These are phyloP conservation scores for Lachnellula hyalina DNA, from an alignment of 2,329 filamentous ascomycete species.

Conservation along the genomic window DNA sequence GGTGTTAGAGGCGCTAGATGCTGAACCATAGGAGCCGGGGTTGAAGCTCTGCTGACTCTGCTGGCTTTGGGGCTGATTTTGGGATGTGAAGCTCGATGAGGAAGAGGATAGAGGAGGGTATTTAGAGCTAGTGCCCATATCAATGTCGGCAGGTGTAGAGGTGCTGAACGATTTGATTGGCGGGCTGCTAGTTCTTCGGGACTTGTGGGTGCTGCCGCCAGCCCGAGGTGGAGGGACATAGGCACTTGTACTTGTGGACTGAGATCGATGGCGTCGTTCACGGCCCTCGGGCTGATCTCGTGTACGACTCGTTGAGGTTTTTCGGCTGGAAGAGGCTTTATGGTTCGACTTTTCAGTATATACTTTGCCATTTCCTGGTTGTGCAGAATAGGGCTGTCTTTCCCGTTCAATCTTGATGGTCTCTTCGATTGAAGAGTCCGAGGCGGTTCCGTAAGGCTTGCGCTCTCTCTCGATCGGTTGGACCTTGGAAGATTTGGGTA, in stretches of 20 bases:
- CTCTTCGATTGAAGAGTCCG: slow-evolving; percentile 36
- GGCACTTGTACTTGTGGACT: slow-evolving; percentile 19
- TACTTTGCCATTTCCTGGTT: slow-evolving; percentile 53
- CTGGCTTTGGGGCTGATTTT: neutral
- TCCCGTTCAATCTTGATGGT: slow-evolving; percentile 57
- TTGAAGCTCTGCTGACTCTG: slow-evolving; percentile 10
- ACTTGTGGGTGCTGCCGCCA: neutral
- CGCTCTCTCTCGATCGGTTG: slow-evolving; percentile 33
- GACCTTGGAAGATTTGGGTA: slow-evolving; percentile 19
- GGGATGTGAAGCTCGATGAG: slow-evolving; percentile 13
- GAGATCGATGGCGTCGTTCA: slow-evolving; percentile 14
- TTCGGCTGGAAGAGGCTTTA: slow-evolving; percentile 15
- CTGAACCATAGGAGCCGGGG: slow-evolving; percentile 17
- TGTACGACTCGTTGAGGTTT: slow-evolving; percentile 23
- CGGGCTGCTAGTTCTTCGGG: slow-evolving; percentile 20
- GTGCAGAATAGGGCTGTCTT: slow-evolving; percentile 57
- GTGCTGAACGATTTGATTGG: slow-evolving; percentile 24
- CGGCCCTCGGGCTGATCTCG: slow-evolving; percentile 3
- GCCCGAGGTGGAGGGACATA: slow-evolving; percentile 14
- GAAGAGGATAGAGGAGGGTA: slow-evolving; percentile 21
- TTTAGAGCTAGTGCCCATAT: slow-evolving; percentile 4
- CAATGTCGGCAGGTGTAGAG: slow-evolving; percentile 25
- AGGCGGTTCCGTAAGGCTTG: slow-evolving; percentile 34
- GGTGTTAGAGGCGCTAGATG: neutral
- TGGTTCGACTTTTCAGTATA: slow-evolving; percentile 38